Conservation (phyloP, 1,139 yeast genomes). For the Hanseniaspora sp. region DNA sequence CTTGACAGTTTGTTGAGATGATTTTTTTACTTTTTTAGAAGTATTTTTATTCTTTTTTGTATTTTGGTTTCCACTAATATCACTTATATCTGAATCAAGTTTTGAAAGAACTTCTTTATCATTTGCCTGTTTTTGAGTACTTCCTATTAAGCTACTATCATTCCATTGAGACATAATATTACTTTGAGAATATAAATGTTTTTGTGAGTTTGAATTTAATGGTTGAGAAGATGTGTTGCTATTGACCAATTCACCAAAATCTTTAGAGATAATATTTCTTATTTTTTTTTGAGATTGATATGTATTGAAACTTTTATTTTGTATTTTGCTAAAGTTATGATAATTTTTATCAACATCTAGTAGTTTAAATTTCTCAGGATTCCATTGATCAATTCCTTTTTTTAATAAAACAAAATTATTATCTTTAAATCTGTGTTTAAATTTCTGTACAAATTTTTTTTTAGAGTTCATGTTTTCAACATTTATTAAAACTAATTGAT, state of each 20-base stretch:
- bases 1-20: neutral
- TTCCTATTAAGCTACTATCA: neutral
- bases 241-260: neutral
- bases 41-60: neutral
- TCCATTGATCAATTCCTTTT: slow-evolving; percentile 1
- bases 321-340: neutral
- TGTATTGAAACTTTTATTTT: neutral
- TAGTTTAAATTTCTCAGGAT: neutral
- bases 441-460: neutral
- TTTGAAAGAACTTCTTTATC: neutral
- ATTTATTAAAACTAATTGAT: neutral
- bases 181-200: neutral
- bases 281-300: neutral
- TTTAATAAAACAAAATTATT: neutral
- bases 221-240: neutral
- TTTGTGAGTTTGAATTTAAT: neutral
- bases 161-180: neutral
- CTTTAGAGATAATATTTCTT: neutral
- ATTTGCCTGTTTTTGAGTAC: neutral
- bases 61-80: neutral
- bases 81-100: no score
- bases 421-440: neutral
- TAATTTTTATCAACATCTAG: neutral
- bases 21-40: neutral
- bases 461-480: neutral